Percentiles rank a stretch among this genome's conserved stretches.
Conservation (phyloP, 1,284 basidiomycete genomes). For the Boletus sp. region DNA sequence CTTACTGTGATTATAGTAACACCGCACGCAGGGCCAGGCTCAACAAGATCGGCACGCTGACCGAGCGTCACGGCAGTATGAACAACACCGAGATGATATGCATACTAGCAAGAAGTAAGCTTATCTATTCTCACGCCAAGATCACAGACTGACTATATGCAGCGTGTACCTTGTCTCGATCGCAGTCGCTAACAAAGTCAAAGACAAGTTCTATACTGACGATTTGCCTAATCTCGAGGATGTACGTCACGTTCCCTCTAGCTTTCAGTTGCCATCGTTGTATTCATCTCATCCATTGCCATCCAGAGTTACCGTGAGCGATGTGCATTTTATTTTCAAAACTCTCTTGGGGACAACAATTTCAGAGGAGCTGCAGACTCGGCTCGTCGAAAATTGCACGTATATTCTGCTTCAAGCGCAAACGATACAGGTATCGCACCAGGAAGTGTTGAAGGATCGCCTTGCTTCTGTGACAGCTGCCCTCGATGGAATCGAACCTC, state of each 20-base stretch:
- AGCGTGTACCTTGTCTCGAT: conserved; percentile 72
- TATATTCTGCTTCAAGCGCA: conserved; percentile 56
- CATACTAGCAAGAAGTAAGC: conserved; percentile 74
- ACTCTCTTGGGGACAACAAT: conserved; percentile 9
- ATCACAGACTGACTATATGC: conserved; percentile 3
- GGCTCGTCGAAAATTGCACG: conserved; percentile 52
- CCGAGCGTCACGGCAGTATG: conserved; percentile 65
- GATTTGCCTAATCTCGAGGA: conserved; percentile 69
- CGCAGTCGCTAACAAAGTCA: conserved; percentile 61
- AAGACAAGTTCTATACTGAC: conserved; percentile 63
- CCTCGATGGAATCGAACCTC: conserved; percentile 49
- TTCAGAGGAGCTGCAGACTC: conserved; percentile 61
- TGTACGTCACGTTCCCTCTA: conserved; percentile 43
- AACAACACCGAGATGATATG: conserved; percentile 73
- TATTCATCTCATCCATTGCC: conserved; percentile 11
- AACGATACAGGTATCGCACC: conserved; percentile 50
- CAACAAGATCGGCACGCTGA: conserved; percentile 74
- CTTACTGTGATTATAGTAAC: conserved; percentile 2
- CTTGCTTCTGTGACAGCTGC: conserved; percentile 44
- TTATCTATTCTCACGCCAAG: not conserved
- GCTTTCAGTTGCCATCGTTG: not conserved
- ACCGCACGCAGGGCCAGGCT: conserved; percentile 49
- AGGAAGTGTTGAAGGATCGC: conserved; percentile 53
- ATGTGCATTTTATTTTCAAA: not conserved
- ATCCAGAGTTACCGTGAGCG: conserved; percentile 63